Base-by-base conservation (phyloP, 192 early-diverging fungal species). In the Dimargaris xerosporica region DNA sequence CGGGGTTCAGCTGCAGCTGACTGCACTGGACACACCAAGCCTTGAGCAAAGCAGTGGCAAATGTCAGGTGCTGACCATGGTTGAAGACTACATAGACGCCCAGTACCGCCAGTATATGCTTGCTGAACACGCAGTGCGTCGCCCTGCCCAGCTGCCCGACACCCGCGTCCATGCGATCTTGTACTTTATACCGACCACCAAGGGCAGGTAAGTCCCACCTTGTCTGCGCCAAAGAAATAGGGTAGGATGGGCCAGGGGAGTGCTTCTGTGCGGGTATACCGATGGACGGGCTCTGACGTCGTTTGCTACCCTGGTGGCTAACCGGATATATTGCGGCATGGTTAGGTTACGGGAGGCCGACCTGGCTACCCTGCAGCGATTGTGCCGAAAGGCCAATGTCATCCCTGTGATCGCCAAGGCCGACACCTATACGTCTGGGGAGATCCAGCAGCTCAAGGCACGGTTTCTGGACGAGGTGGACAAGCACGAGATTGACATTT, bases 371-470 rank as follows among this genome's bases (percentile, higher is more conserved):
- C 74, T 93, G 62, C 77, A 82, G 67, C 73, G 77, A 43, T 62
- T 93, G 54, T 82, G 81, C 63, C 71, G 75, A 4, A 85, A 82
- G 65, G 85, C 86, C 59, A 93, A 91, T 65, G 80, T 93, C 54
- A 84, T 93, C 34, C 90, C 90, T 25, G 74, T 90, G 54, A 88
- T 93, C 71, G 85, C 85, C 51, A 90, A 89, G 65, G 85, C 86
- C 19, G 90, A 93, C 67, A 76, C 82, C 0, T 69, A 90, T 60
- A 83, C 85, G 16, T 63, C 70, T 15, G 82, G 83, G 31, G 90
- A 91, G 62, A 71, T 75, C 28, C 54, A 66, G 3, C 55, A 66
- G 4, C 88, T 85, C 72, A 91, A 91, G 67, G 70, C 74, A 54
- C 74, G 70, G 44, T 79, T 87, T 67, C 73, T 75, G 19, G 68